A percentile compares a stretch with the other conserved stretches of the same genome.
Conservation (phyloP, 2,329 filamentous ascomycete genomes). For the Thermoascus crustaceus region DNA sequence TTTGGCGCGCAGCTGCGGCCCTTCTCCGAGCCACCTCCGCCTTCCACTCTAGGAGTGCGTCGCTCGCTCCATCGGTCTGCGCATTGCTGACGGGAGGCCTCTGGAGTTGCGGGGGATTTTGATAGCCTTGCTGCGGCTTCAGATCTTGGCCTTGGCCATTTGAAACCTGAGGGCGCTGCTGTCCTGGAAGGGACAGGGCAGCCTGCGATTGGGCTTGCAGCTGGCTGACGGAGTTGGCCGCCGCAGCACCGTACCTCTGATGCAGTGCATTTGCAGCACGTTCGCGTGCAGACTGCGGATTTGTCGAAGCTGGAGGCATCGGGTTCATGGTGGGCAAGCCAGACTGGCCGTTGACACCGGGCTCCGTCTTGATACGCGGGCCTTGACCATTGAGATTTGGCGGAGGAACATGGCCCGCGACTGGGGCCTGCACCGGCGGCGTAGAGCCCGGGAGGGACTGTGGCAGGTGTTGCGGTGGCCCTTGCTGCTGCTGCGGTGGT, state of each 20-base stretch:
- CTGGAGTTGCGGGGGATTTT: constrained; percentile 31
- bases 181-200: constrained; percentile 28
- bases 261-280: constrained; percentile 46
- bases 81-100: constrained; percentile 38
- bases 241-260: constrained; percentile 37
- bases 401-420: constrained; percentile 7
- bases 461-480: constrained; percentile 26
- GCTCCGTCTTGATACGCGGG: constrained; percentile 47
- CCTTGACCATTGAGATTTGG: constrained; percentile 23
- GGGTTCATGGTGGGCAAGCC: constrained; percentile 27
- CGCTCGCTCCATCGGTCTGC: constrained; percentile 68
- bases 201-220: constrained; percentile 35
- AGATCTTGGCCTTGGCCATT: constrained; percentile 36
- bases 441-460: constrained; percentile 23
- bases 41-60: constrained; percentile 48
- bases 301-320: constrained; percentile 27
- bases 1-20: constrained; percentile 28
- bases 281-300: constrained; percentile 45
- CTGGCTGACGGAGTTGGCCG: constrained; percentile 36
- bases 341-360: constrained; percentile 32
- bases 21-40: constrained; percentile 37
- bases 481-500: constrained; percentile 28
- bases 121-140: constrained; percentile 31
- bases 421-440: constrained; percentile 17
- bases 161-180: constrained; percentile 25